Evolutionary conservation across 495 filamentous ascomycete genomes (phyloP), one percentile per base, ranked within the genome.

Genomic region (Xylaria intraflava): DNA sequence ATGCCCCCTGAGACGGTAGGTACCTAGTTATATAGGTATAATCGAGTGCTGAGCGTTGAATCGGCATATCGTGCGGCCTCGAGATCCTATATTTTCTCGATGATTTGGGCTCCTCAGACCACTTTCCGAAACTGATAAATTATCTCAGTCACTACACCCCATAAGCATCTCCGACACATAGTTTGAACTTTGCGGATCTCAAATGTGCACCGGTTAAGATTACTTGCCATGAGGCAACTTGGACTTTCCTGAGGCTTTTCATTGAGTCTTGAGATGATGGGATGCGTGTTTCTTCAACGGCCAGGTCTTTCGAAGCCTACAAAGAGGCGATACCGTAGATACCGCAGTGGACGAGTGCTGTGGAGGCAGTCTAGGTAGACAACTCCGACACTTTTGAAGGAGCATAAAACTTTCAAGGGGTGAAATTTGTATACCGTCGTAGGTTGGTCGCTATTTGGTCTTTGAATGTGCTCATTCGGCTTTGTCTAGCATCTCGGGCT

Each of bases 381-480:
- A n/a, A 30, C 7, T 51, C 33, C 26, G 50, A 43, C 24, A 47
- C 49, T 11, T 61, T 20, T 10, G 68, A 69, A 38, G 62, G 55
- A 6, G 59, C 53, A 11, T 59, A 61, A 22, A 69, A 72, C 42
- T 59, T 45, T 10, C 51, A 54, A 12, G 50, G 54, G 51, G 56
- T 4, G 70, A 59, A 1, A 72, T 74, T 47, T 65, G 62, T 14
- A 75, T 58, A 50, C 65, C 74, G 3, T 68, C 65, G 50, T 75
- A 73, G 51, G 77, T 66, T 44, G 71, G 67, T 52, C 73, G 67
- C 78, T 77, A 80, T 46, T 76, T 70, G 24, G 71, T 67, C 47
- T 75, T 73, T 57, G 79, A 68, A 31, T 69, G 56, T 1, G 74
- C 76, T 72, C 79, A 78, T 58, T 81, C 78, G 58, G 50, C 64